Evolutionary conservation across 345 rosid species (phyloP).

Genomic region (Adansonia digitata): DNA sequence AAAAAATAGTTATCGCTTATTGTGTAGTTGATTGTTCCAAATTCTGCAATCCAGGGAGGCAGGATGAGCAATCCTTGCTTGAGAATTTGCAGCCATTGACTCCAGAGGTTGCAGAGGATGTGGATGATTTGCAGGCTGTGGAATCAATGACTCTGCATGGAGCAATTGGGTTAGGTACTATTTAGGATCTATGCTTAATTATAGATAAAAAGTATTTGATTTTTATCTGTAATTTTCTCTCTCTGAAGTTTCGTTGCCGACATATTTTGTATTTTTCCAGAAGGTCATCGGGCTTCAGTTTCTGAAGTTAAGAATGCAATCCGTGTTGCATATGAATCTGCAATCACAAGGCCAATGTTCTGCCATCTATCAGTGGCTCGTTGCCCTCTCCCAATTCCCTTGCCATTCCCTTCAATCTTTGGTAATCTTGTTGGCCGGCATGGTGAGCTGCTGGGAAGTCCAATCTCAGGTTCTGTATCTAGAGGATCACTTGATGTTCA

Average conservation of each 20-base stretch:
- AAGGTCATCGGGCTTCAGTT: slow-evolving; percentile 41
- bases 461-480: slow-evolving; percentile 32
- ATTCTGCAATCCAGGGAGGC: slow-evolving; percentile 35
- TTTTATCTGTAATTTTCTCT: neutral
- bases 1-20: neutral
- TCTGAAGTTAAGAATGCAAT: slow-evolving; percentile 62
- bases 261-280: slow-evolving; percentile 26
- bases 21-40: slow-evolving; percentile 4
- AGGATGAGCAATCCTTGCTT: slow-evolving; percentile 38
- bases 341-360: slow-evolving; percentile 43
- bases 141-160: slow-evolving; percentile 73
- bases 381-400: slow-evolving; percentile 85
- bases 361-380: slow-evolving; percentile 63
- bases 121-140: slow-evolving; percentile 61
- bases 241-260: neutral
- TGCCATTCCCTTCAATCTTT: slow-evolving; percentile 91
- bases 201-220: neutral
- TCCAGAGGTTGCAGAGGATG: slow-evolving; percentile 55
- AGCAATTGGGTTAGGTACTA: slow-evolving; percentile 52
- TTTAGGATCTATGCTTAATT: slow-evolving; percentile 1
- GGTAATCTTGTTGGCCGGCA: slow-evolving; percentile 53
- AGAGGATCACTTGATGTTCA: slow-evolving; percentile 76
- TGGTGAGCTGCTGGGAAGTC: slow-evolving; percentile 66
- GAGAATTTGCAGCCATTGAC: slow-evolving; percentile 53
- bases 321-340: slow-evolving; percentile 41